Evolutionary conservation across 2,329 filamentous ascomycete genomes (phyloP).

Genomic region (Camptophora hylomeconis): DNA sequence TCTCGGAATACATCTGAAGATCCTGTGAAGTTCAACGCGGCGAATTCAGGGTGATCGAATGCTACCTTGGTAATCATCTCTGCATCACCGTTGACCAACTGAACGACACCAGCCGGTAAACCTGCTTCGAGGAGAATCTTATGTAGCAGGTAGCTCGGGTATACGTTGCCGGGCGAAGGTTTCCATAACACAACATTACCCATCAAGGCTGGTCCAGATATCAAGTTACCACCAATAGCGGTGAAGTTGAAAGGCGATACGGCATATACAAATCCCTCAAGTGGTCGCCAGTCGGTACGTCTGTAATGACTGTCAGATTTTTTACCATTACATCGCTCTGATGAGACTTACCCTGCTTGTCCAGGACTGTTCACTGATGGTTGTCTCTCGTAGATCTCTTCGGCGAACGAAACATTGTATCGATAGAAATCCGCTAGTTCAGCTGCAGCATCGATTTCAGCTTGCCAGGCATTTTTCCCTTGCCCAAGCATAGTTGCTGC

Average conservation of each 20-base stretch:
- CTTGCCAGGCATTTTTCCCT: constrained; percentile 29
- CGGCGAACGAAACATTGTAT: constrained; percentile 20
- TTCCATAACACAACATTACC: constrained; percentile 34
- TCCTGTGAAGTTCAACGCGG: constrained; percentile 27
- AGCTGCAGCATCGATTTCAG: constrained; percentile 25
- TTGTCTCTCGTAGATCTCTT: constrained; percentile 26
- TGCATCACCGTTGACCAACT: constrained; percentile 28
- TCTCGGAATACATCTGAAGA: constrained; percentile 27
- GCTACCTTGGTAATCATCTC: constrained; percentile 23
- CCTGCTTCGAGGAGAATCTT: constrained; percentile 30
- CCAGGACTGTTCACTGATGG: constrained; percentile 19
- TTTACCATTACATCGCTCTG: background rate
- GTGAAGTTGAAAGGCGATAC: constrained; percentile 33
- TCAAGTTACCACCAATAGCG: constrained; percentile 26
- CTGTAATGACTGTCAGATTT: constrained; percentile 8
- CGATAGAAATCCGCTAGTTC: constrained; percentile 28
- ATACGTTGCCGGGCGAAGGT: constrained; percentile 23
- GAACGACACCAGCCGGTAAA: constrained; percentile 26
- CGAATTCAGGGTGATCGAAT: constrained; percentile 25
- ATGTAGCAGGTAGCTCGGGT: constrained; percentile 24
- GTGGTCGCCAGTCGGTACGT: constrained; percentile 24
- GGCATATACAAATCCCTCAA: constrained; percentile 32
- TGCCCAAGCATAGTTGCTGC: constrained; percentile 29
- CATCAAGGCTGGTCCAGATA: constrained; percentile 24
- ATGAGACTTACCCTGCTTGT: constrained; percentile 8